phyloP scores from a whole-genome alignment of 768 basidiomycete species.

The Panellus pusillus region DNA sequence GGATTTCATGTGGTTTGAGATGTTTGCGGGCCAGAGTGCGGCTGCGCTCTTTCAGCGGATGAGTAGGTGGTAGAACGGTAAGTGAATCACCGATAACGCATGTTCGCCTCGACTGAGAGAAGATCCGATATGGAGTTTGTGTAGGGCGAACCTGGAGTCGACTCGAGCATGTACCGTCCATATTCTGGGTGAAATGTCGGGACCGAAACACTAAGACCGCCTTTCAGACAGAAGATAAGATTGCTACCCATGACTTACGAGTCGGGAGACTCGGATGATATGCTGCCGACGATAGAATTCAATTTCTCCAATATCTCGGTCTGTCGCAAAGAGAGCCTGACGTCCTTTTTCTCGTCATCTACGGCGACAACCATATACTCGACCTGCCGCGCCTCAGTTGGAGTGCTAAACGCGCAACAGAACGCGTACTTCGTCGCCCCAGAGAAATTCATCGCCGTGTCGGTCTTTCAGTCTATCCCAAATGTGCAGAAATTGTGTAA shows the following conservation, averaged over 20 bases:
- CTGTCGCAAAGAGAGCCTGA: conserved; percentile 90
- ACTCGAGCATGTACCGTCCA: conserved; percentile 98
- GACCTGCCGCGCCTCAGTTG: conserved; percentile 51
- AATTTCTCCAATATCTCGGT: conserved; percentile 89
- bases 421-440: conserved; percentile 91
- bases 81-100: conserved; percentile 78
- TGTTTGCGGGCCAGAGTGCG: conserved; percentile 82
- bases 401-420: background rate
- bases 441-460: conserved; percentile 87
- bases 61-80: conserved; percentile 1
- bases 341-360: conserved; percentile 75
- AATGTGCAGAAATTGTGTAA: conserved; percentile 90
- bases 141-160: conserved; percentile 95
- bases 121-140: conserved; percentile 85
- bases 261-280: conserved; percentile 58
- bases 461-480: conserved; percentile 93
- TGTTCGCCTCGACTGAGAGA: conserved; percentile 88
- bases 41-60: conserved; percentile 37
- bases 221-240: background rate
- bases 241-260: conserved; percentile 43
- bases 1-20: conserved; percentile 83
- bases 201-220: conserved; percentile 54
- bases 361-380: conserved; percentile 95
- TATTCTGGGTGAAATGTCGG: conserved; percentile 98
- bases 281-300: conserved; percentile 62